Percentiles rank a stretch among this genome's conserved stretches.
phyloP scores from a whole-genome alignment of 352 stramenopile species.

The Globisporangium barbulae region DNA sequence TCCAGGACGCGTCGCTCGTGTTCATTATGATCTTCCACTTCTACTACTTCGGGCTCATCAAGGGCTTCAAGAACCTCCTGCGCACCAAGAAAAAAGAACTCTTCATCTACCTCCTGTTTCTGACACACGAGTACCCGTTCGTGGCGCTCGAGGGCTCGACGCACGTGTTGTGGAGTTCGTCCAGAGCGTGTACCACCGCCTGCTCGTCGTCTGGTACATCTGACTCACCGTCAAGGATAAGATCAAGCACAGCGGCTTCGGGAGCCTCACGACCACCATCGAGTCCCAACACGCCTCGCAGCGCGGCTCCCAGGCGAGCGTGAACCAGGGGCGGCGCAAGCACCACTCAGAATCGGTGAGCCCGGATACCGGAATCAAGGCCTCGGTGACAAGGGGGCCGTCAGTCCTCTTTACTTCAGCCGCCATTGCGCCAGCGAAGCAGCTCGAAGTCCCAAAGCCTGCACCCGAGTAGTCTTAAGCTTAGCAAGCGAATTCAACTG shows the following conservation, averaged over 20 bases:
- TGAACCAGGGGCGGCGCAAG: background rate
- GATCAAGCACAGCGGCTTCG: background rate
- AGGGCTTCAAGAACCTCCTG: constrained; percentile 23
- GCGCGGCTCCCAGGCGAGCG: background rate
- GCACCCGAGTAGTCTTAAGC: too few species aligned
- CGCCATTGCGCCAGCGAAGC: background rate
- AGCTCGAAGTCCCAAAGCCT: too few species aligned
- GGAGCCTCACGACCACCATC: background rate
- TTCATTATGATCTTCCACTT: constrained; percentile 44
- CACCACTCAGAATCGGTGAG: background rate
- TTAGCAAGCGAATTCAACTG: too few species aligned
- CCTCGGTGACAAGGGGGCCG: background rate
- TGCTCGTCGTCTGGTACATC: constrained; percentile 10
- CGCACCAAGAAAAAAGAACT: constrained; percentile 25
- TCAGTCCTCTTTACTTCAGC: background rate
- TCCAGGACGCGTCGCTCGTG: constrained; percentile 16
- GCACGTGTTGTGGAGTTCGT: constrained; percentile 14
- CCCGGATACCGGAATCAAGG: background rate
- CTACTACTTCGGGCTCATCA: constrained; percentile 29
- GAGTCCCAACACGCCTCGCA: background rate
- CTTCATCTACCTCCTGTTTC: constrained; percentile 30
- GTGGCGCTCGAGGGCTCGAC: constrained; percentile 11
- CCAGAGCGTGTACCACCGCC: constrained; percentile 10
- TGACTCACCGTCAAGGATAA: constrained; percentile 12
- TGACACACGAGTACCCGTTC: constrained; percentile 19